Evolutionary conservation across 306 rosid genomes (phyloP).

Genomic region (Dalbergia cochinchinensis): DNA sequence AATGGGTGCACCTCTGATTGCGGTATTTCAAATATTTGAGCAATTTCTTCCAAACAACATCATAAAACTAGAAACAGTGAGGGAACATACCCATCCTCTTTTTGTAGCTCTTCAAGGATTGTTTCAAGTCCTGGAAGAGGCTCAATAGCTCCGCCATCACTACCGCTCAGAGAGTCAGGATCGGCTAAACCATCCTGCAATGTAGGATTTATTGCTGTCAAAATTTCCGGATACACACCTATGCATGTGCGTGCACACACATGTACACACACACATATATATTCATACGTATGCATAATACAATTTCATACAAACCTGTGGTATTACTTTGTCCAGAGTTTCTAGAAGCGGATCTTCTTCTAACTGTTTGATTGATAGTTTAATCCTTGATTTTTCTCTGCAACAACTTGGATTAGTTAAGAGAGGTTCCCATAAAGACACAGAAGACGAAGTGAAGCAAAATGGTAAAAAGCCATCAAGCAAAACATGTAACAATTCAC

Average conservation of each 20-base stretch:
- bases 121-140: slow-evolving; percentile 96
- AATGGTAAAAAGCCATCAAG: slow-evolving; percentile 8
- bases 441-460: slow-evolving; percentile 13
- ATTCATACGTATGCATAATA: background rate
- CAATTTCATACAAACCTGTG: slow-evolving; percentile 70
- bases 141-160: slow-evolving; percentile 53
- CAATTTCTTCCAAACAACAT: slow-evolving; percentile 5
- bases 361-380: slow-evolving; percentile 80
- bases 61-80: background rate
- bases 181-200: slow-evolving; percentile 63
- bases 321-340: slow-evolving; percentile 95
- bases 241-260: background rate
- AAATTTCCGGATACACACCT: background rate
- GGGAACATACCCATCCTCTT: slow-evolving; percentile 82
- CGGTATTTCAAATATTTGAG: slow-evolving; percentile 11
- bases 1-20: slow-evolving; percentile 7
- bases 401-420: slow-evolving; percentile 31
- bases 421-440: background rate
- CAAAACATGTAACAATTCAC: slow-evolving; percentile 10
- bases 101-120: slow-evolving; percentile 74
- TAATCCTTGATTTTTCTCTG: slow-evolving; percentile 53
- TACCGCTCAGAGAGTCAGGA: slow-evolving; percentile 53
- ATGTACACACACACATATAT: background rate
- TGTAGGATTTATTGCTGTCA: slow-evolving; percentile 11
- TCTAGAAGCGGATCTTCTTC: slow-evolving; percentile 98